Evolutionary conservation across 2,329 filamentous ascomycete genomes (phyloP).

Genomic region (Tolypocladium paradoxum): DNA sequence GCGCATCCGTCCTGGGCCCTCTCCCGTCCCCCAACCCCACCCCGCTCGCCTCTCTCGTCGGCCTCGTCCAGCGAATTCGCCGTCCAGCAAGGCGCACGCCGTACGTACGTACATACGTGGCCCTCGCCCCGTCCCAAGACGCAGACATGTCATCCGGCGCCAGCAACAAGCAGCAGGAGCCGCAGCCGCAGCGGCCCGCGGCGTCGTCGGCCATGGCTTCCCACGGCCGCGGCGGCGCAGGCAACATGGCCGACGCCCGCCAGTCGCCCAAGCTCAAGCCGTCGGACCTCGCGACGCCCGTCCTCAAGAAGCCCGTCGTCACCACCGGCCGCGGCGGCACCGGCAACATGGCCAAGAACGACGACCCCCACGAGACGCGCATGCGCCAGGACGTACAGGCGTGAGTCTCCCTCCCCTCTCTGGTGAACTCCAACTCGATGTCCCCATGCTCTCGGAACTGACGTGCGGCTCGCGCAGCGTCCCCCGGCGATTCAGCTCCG

Average conservation of each 20-base stretch:
- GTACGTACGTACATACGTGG: too few species aligned
- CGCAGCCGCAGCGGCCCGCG: conserved; percentile 11
- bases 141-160: not conserved
- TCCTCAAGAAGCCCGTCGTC: conserved; percentile 71
- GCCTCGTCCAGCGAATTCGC: not conserved
- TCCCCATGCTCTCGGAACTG: not conserved
- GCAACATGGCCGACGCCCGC: conserved; percentile 53
- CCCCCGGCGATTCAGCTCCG: conserved; percentile 44
- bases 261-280: conserved; percentile 41
- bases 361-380: conserved; percentile 63
- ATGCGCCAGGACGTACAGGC: conserved; percentile 73
- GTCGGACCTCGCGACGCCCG: conserved; percentile 68
- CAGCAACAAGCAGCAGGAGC: not conserved
- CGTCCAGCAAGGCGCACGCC: not conserved
- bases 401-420: conserved; percentile 29
- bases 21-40: not conserved
- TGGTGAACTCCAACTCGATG: conserved; percentile 1
- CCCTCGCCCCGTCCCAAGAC: not conserved
- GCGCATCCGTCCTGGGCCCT: not conserved
- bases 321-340: conserved; percentile 84
- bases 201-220: conserved; percentile 31
- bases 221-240: conserved; percentile 69
- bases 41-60: not conserved
- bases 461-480: conserved; percentile 23
- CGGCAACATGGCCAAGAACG: conserved; percentile 74